Evolutionary conservation across 345 rosid species (phyloP).

Genomic region (Sonneratia alba): DNA sequence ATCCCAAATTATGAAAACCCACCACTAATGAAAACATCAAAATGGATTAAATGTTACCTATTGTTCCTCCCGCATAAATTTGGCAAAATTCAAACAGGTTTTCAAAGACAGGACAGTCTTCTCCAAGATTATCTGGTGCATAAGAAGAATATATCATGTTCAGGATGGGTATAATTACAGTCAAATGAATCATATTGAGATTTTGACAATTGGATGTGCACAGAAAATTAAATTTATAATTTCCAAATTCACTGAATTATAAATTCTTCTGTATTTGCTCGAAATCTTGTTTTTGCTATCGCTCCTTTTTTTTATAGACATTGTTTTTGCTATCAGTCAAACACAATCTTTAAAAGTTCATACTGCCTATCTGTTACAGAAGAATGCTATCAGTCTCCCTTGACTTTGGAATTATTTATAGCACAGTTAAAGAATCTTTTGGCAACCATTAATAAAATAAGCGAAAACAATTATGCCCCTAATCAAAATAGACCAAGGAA

Average conservation of each 20-base stretch:
- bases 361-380: background rate
- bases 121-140: conserved; percentile 76
- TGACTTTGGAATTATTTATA: background rate
- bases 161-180: background rate
- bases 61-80: conserved; percentile 94
- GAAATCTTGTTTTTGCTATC: background rate
- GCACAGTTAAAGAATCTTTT: background rate
- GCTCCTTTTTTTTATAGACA: too few species aligned
- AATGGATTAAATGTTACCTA: conserved; percentile 41
- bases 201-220: background rate
- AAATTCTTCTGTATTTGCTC: background rate
- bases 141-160: conserved; percentile 1
- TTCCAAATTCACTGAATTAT: background rate
- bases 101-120: conserved; percentile 96
- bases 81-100: conserved; percentile 96
- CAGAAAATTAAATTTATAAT: background rate
- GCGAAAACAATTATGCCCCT: background rate
- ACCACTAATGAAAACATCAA: conserved; percentile 2
- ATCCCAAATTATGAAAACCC: conserved; percentile 7
- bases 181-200: background rate
- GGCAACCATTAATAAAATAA: background rate
- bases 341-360: background rate
- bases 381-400: background rate
- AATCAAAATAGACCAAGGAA: background rate
- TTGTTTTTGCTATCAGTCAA: background rate